phyloP scores from a whole-genome alignment of 495 filamentous ascomycete species.

The Bacidia rubella region DNA sequence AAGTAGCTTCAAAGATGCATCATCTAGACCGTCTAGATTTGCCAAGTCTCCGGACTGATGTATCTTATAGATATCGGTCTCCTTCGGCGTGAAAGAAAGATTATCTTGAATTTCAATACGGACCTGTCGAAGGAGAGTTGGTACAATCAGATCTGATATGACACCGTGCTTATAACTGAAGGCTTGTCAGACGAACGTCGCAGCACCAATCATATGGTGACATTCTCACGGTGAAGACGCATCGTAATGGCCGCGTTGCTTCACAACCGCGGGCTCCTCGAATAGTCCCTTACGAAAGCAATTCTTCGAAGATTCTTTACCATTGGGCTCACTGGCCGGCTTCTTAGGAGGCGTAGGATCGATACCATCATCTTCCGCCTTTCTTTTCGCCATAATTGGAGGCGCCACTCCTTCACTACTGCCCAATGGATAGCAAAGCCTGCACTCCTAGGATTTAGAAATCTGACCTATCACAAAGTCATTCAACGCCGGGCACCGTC shows the following conservation, averaged over 20 bases:
- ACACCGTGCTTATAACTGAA: conserved; percentile 77
- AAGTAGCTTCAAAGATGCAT: conserved; percentile 63
- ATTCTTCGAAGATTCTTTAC: conserved; percentile 9
- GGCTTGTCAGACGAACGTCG: conserved; percentile 9
- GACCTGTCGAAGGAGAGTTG: conserved; percentile 68
- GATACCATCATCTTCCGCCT: conserved; percentile 2
- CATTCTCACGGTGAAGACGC: conserved; percentile 51
- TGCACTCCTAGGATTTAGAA: not conserved
- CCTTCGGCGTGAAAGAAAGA: conserved; percentile 92
- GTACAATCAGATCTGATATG: conserved; percentile 64
- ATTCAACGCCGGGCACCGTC: not conserved
- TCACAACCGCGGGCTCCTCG: conserved; percentile 46
- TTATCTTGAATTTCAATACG: conserved; percentile 78
- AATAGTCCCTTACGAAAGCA: conserved; percentile 69
- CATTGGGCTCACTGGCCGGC: conserved; percentile 13
- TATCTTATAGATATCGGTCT: conserved; percentile 99
- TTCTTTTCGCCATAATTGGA: conserved; percentile 15
- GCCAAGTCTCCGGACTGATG: conserved; percentile 96
- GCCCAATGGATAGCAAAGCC: not conserved
- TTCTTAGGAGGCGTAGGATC: conserved; percentile 1
- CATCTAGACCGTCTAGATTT: conserved; percentile 86
- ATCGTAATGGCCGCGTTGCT: conserved; percentile 58
- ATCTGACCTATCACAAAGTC: not conserved
- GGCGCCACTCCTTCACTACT: too few species aligned
- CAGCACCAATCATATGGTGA: not conserved